Evolutionary conservation across 2,329 filamentous ascomycete species (phyloP).

Genomic region (Verticillium zaregamsianum): DNA sequence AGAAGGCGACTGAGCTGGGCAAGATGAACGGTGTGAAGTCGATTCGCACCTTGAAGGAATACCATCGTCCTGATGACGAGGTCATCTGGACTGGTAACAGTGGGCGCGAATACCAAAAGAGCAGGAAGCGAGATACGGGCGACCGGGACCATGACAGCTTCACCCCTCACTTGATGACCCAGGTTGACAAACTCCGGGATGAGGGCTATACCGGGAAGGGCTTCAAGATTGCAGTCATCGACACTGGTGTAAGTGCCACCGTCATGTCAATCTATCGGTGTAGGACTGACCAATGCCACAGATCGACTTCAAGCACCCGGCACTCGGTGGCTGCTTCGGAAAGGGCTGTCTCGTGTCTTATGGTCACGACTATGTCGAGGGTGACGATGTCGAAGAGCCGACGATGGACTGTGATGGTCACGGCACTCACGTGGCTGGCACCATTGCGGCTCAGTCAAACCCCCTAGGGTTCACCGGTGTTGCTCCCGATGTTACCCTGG

Average conservation of each 20-base stretch:
- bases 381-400: conserved; percentile 37
- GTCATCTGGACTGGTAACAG: conserved; percentile 38
- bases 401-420: conserved; percentile 56
- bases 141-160: conserved; percentile 32
- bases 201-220: conserved; percentile 45
- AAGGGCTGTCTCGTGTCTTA: conserved; percentile 52
- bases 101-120: conserved; percentile 17
- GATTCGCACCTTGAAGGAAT: conserved; percentile 43
- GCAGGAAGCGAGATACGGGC: conserved; percentile 24
- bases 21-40: conserved; percentile 40
- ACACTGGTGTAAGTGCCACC: conserved; percentile 43
- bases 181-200: conserved; percentile 48
- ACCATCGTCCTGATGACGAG: conserved; percentile 38
- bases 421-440: conserved; percentile 59
- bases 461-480: conserved; percentile 52
- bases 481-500: conserved; percentile 51
- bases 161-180: conserved; percentile 51
- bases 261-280: background rate
- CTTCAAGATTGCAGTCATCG: conserved; percentile 49
- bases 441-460: conserved; percentile 54
- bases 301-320: conserved; percentile 60
- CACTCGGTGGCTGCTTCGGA: conserved; percentile 62
- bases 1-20: conserved; percentile 35
- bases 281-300: conserved; percentile 18
- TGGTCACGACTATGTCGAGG: conserved; percentile 55